Evolutionary conservation across 768 basidiomycete species (phyloP), one percentile per base, ranked within the genome.

Genomic region (Mycena alexandri): DNA sequence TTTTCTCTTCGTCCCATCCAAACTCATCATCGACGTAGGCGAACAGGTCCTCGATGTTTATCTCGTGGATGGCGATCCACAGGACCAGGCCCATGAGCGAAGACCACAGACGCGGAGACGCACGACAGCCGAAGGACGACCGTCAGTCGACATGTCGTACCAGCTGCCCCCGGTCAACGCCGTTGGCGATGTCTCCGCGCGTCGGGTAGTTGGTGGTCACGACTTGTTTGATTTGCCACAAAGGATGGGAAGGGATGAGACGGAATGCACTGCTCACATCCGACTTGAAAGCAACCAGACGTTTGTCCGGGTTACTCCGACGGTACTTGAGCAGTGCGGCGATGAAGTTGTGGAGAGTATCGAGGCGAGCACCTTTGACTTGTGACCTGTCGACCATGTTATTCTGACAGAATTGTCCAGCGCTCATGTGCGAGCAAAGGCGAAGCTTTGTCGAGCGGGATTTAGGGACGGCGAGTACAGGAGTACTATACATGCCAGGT

Each of bases 41-140:
- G 21, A 43, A 61, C 5, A 61, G 12, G 42, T 53, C 51, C 5
- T 11, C 10, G 13, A 53, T 17, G 1, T n/a, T 68, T 69, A 33
- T 77, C 67, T 52, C 63, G 70, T 5, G 51, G 24, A 36, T 69
- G 36, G 58, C 76, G 72, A 50, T 52, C 47, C 41, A 62, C 19
- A 51, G 69, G 51, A 8, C 73, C 62, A 29, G 68, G 42, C 25
- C 52, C 46, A 64, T 77, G 74, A 21, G 43, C 16, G 47, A 62
- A 48, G 36, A 73, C 42, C 38, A 74, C 66, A 53, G 22, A 5
- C 60, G 60, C 2, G 50, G 51, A 0, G 60, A 52, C 2, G 50
- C 61, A 9, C 61, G 33, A 16, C 25, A 53, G 12, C 61, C 61
- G 17, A 62, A 62, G 5, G 4, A 19, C 41, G 8, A 19, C 5